phyloP scores from a whole-genome alignment of 768 basidiomycete species.

The Boletus barrowsii region DNA sequence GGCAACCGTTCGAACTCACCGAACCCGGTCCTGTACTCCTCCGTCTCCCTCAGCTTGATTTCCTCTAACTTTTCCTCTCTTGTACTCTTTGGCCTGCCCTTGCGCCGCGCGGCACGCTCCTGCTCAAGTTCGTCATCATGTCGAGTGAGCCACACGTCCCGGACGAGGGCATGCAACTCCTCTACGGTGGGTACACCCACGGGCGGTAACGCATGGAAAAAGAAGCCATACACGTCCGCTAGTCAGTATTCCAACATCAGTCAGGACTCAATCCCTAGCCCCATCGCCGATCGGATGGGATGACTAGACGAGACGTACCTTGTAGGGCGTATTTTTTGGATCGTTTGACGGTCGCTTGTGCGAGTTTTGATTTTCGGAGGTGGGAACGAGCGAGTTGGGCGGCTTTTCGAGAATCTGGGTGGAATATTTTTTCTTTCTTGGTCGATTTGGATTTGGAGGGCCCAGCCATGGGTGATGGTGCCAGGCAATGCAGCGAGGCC shows the following conservation, averaged over 20 bases:
- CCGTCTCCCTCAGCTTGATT: conserved; percentile 60
- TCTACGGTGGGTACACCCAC: conserved; percentile 54
- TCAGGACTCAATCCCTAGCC: too few relatives aligned
- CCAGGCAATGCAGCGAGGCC: too few relatives aligned
- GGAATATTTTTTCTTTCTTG: conserved; percentile 78
- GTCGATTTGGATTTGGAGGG: conserved; percentile 19
- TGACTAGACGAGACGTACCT: conserved; percentile 35
- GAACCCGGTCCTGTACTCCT: conserved; percentile 77
- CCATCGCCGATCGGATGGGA: not conserved
- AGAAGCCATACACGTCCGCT: conserved; percentile 77
- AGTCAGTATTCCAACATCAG: not conserved
- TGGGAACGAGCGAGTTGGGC: conserved; percentile 66
- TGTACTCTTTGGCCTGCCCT: conserved; percentile 71
- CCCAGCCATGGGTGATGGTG: conserved; percentile 1
- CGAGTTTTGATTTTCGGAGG: conserved; percentile 66
- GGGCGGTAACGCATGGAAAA: conserved; percentile 66
- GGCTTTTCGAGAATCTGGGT: conserved; percentile 83
- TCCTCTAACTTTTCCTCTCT: conserved; percentile 70
- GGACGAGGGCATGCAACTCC: conserved; percentile 62
- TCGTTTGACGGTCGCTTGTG: conserved; percentile 52
- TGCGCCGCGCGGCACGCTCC: conserved; percentile 60
- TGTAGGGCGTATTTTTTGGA: conserved; percentile 52
- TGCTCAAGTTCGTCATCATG: conserved; percentile 61
- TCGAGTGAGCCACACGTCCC: conserved; percentile 71
- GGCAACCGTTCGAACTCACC: conserved; percentile 44